A percentile compares a stretch with the other conserved stretches of the same genome.
These are phyloP conservation scores for Pezicula radicicola DNA, from an alignment of 2,329 filamentous ascomycete genomes.

Conservation along the genomic window DNA sequence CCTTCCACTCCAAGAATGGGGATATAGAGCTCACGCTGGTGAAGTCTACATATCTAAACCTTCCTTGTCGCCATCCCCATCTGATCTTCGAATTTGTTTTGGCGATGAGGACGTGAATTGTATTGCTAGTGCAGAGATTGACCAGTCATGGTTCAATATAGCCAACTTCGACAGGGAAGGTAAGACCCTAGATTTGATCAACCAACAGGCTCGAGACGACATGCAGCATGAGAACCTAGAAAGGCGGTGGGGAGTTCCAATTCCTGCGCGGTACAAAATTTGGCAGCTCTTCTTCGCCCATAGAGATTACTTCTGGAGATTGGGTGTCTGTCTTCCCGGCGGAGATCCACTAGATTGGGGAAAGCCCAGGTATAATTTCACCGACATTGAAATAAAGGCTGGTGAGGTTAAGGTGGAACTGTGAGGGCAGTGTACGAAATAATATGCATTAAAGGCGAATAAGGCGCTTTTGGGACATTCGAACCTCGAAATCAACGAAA, in stretches of 20 bases:
- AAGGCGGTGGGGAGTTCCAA: slow-evolving; percentile 22
- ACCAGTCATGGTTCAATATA: slow-evolving; percentile 10
- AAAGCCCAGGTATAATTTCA: slow-evolving; percentile 43
- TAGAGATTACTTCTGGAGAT: slow-evolving; percentile 92
- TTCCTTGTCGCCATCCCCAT: slow-evolving; percentile 62
- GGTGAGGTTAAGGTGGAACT: slow-evolving; percentile 8
- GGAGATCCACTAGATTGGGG: slow-evolving; percentile 70
- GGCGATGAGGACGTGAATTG: slow-evolving; percentile 61
- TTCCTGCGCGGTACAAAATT: slow-evolving; percentile 59
- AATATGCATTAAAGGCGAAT: too few species aligned
- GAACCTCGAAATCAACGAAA: too few species aligned
- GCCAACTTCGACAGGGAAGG: background rate
- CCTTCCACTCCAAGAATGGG: slow-evolving; percentile 84
- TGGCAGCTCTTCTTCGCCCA: slow-evolving; percentile 94
- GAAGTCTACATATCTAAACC: slow-evolving; percentile 82
- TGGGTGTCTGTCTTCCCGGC: slow-evolving; percentile 85
- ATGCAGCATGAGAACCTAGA: slow-evolving; percentile 9
- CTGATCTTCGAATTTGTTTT: slow-evolving; percentile 68
- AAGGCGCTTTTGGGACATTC: too few species aligned
- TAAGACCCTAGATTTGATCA: background rate
- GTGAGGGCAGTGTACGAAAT: background rate
- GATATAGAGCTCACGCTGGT: slow-evolving; percentile 78
- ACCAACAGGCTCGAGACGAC: background rate
- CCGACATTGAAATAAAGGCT: slow-evolving; percentile 7
- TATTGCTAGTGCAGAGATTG: slow-evolving; percentile 51